phyloP scores from a whole-genome alignment of 352 stramenopile genomes.

The Globisporangium abappressorium region DNA sequence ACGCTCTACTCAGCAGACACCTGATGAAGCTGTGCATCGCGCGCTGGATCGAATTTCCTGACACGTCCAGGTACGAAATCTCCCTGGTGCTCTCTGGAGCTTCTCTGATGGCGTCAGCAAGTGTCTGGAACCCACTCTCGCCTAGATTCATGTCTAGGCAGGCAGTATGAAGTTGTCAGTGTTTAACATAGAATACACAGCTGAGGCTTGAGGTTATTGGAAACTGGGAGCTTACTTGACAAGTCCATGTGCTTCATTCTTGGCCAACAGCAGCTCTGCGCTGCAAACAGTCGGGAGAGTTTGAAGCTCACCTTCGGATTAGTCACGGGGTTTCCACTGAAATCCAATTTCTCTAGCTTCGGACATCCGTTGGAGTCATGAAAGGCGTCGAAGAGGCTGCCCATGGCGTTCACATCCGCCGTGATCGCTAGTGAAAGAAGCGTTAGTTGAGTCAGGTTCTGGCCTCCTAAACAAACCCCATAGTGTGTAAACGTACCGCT shows the following conservation, averaged over 20 bases:
- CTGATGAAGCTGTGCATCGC: slow-evolving; percentile 29
- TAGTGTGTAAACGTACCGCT: slow-evolving; percentile 23
- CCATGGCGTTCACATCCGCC: slow-evolving; percentile 22
- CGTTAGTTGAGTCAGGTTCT: neutral
- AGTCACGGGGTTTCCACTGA: slow-evolving; percentile 29
- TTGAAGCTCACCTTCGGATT: slow-evolving; percentile 19
- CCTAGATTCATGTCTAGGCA: slow-evolving; percentile 30
- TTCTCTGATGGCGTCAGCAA: slow-evolving; percentile 21
- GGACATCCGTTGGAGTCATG: slow-evolving; percentile 13
- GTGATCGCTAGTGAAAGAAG: slow-evolving; percentile 20
- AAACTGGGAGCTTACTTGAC: slow-evolving; percentile 22
- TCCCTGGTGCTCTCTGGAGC: neutral
- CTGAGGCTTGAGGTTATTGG: too few species aligned
- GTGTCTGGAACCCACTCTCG: slow-evolving; percentile 20
- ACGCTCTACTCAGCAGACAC: slow-evolving; percentile 14
- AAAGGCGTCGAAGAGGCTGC: slow-evolving; percentile 23
- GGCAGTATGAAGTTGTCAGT: neutral
- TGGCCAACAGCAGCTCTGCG: slow-evolving; percentile 14
- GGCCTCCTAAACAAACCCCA: neutral
- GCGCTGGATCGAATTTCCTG: slow-evolving; percentile 25
- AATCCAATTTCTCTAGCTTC: slow-evolving; percentile 18
- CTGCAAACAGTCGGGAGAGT: slow-evolving; percentile 17
- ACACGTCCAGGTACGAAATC: slow-evolving; percentile 32
- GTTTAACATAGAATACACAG: neutral
- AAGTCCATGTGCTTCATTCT: slow-evolving; percentile 25